Evolutionary conservation across 305 asterid genomes (phyloP).

Genomic region (Fraxinus ornus): DNA sequence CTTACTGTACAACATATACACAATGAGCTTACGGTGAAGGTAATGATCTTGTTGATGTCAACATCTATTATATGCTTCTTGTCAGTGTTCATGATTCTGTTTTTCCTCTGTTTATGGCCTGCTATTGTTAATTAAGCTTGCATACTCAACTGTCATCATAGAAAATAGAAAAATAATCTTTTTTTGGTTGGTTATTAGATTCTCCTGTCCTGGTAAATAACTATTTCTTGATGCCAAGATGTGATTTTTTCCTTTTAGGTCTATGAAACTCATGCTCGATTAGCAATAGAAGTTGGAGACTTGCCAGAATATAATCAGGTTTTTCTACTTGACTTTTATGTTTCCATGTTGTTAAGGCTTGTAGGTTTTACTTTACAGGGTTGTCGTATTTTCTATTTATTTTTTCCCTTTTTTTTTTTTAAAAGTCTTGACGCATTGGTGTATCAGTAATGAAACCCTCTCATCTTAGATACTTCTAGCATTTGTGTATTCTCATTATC

Average conservation of each 20-base stretch:
- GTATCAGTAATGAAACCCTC: neutral
- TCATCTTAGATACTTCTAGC: neutral
- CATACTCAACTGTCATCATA: neutral
- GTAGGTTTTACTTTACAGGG: slow-evolving; percentile 9
- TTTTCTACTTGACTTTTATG: slow-evolving; percentile 25
- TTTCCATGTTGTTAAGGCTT: slow-evolving; percentile 7
- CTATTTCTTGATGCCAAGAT: slow-evolving; percentile 7
- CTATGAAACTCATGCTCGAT: slow-evolving; percentile 95
- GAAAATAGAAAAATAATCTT: neutral
- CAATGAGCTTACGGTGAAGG: slow-evolving; percentile 92
- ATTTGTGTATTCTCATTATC: neutral
- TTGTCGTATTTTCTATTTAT: neutral
- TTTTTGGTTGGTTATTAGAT: slow-evolving; percentile 1
- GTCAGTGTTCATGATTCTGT: slow-evolving; percentile 18
- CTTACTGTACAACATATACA: slow-evolving; percentile 93
- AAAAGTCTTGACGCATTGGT: neutral
- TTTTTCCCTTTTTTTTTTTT: neutral
- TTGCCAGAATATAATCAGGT: slow-evolving; percentile 96
- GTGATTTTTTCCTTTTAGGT: slow-evolving; percentile 51
- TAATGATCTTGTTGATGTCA: slow-evolving; percentile 23
- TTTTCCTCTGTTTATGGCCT: slow-evolving; percentile 4
- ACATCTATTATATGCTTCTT: slow-evolving; percentile 17
- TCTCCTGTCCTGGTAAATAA: neutral
- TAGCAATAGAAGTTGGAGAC: slow-evolving; percentile 93
- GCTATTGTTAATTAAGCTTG: neutral